Percentiles rank a stretch among this genome's conserved stretches.
Evolutionary conservation across 306 rosid genomes (phyloP).

Genomic region (Cyclanthera cordifolia): DNA sequence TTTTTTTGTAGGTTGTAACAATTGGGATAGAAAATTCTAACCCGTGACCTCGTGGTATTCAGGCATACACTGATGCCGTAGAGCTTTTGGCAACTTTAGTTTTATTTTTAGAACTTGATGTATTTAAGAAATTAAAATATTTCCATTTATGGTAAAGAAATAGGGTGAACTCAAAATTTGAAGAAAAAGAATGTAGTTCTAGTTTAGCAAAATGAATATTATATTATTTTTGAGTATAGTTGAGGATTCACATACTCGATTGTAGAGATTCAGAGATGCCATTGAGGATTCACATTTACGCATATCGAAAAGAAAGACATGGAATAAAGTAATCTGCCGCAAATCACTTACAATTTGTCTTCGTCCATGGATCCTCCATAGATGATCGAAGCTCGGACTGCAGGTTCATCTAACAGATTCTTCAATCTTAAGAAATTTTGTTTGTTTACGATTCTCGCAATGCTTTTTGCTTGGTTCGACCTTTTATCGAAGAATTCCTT

Average conservation of each 20-base stretch:
- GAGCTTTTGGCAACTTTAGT: too few species aligned
- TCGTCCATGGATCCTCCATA: constrained; percentile 54
- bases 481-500: constrained; percentile 46
- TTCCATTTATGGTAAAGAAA: too few species aligned
- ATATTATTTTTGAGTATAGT: too few species aligned
- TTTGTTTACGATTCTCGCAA: constrained; percentile 47
- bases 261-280: background rate
- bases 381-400: constrained; percentile 36
- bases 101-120: too few species aligned
- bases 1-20: too few species aligned
- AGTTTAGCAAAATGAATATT: too few species aligned
- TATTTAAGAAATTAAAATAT: too few species aligned
- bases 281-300: background rate
- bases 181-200: too few species aligned
- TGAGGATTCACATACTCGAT: background rate
- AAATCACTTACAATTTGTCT: constrained; percentile 37
- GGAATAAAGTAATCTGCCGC: background rate
- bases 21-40: too few species aligned
- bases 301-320: background rate
- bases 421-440: constrained; percentile 38
- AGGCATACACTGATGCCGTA: too few species aligned
- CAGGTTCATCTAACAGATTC: constrained; percentile 31
- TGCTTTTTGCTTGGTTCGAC: constrained; percentile 25
- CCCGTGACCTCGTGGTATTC: too few species aligned
- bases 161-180: too few species aligned